Evolutionary conservation across 352 stramenopile genomes (phyloP).

Genomic region (Globisporangium echinulatum): DNA sequence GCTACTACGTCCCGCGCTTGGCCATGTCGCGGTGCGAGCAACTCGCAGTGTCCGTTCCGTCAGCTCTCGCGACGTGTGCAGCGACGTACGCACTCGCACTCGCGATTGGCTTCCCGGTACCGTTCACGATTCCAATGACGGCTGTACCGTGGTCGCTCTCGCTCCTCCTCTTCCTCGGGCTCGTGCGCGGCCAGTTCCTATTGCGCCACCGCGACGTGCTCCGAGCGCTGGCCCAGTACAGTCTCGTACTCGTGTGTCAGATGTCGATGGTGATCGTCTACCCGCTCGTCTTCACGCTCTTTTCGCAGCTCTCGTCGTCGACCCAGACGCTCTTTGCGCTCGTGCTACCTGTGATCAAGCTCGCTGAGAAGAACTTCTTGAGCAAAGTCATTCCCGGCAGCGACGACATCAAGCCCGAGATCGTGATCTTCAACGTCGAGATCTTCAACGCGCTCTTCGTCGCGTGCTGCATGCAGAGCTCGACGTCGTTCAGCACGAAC

Average conservation of each 20-base stretch:
- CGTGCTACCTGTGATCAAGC: slow-evolving; percentile 31
- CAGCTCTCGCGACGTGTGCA: neutral
- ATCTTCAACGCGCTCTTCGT: slow-evolving; percentile 39
- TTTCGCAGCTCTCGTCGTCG: slow-evolving; percentile 4
- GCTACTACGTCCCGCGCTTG: slow-evolving; percentile 13
- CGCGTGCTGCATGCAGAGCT: slow-evolving; percentile 35
- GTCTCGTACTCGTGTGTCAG: neutral
- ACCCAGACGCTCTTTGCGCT: slow-evolving; percentile 12
- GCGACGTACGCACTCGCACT: slow-evolving; percentile 8
- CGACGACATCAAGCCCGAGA: slow-evolving; percentile 20
- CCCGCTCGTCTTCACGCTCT: slow-evolving; percentile 13
- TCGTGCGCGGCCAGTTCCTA: slow-evolving; percentile 1
- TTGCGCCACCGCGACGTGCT: slow-evolving; percentile 2
- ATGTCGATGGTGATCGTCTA: slow-evolving; percentile 10
- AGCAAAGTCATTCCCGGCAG: slow-evolving; percentile 7
- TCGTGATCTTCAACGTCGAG: slow-evolving; percentile 37
- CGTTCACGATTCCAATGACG: slow-evolving; percentile 32
- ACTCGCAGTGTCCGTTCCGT: neutral
- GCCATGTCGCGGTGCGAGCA: slow-evolving; percentile 7
- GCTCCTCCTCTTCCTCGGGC: neutral
- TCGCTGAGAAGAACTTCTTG: slow-evolving; percentile 32
- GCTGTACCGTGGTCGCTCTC: neutral
- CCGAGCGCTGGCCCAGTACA: neutral
- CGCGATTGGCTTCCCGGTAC: slow-evolving; percentile 29
- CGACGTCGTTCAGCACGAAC: slow-evolving; percentile 22